A percentile compares a stretch with the other conserved stretches of the same genome.
These are phyloP conservation scores for Erysimum cheiranthoides DNA, from an alignment of 345 rosid genomes.

Conservation along the genomic window DNA sequence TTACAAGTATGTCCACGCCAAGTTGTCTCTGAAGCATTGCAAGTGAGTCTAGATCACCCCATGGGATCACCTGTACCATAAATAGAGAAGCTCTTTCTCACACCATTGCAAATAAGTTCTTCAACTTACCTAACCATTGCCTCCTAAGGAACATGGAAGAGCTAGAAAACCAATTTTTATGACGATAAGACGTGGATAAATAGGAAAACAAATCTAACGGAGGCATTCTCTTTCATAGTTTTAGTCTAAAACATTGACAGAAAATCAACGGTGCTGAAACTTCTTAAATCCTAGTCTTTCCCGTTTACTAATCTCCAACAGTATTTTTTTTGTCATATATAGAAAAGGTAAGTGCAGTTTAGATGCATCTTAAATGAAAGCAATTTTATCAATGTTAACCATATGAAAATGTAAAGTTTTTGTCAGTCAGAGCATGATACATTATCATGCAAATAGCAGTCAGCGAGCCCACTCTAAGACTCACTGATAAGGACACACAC, in stretches of 20 bases:
- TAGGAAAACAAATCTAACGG: background rate
- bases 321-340: background rate
- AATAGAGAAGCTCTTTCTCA: background rate
- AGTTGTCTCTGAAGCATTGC: conserved; percentile 97
- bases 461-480: background rate
- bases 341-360: background rate
- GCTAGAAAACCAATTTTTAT: background rate
- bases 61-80: conserved; percentile 75
- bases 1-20: conserved; percentile 92
- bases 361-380: conserved; percentile 15
- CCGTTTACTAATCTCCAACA: background rate
- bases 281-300: conserved; percentile 8
- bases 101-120: conserved; percentile 5
- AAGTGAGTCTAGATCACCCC: conserved; percentile 96
- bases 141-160: conserved; percentile 1
- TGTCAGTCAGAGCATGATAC: background rate
- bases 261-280: background rate
- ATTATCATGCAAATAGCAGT: background rate
- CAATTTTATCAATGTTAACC: background rate
- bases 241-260: conserved; percentile 3
- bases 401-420: background rate
- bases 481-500: conserved; percentile 3
- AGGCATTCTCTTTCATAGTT: conserved; percentile 7
- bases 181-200: background rate
- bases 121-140: conserved; percentile 1